Percentiles rank a stretch among this genome's conserved stretches.
Conservation (phyloP, 257 asterid species). For the Fraxinus pennsylvanica region DNA sequence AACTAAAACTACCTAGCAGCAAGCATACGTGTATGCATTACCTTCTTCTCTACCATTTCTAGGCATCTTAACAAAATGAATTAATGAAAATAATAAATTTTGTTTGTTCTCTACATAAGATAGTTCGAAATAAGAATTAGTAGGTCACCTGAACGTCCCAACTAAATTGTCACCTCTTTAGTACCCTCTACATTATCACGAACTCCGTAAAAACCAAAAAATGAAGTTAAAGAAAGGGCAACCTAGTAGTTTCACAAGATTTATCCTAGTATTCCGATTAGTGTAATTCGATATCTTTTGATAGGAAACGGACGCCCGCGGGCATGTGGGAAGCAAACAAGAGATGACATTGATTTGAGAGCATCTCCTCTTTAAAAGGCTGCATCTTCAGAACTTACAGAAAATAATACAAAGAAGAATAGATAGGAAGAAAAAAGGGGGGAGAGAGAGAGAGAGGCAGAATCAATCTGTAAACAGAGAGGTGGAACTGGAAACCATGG, state of each 20-base stretch:
- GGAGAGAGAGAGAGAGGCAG: background rate
- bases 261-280: conserved; percentile 13
- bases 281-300: conserved; percentile 10
- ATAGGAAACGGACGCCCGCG: conserved; percentile 30
- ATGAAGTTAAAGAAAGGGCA: conserved; percentile 21
- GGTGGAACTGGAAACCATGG: conserved; percentile 38
- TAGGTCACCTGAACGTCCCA: background rate
- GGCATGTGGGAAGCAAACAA: conserved; percentile 61
- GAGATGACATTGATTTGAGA: conserved; percentile 57
- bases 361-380: conserved; percentile 41
- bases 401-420: background rate
- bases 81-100: background rate
- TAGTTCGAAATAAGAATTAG: no score
- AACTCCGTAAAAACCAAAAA: background rate
- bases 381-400: conserved; percentile 3
- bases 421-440: background rate
- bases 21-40: no score
- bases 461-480: background rate
- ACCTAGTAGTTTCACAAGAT: conserved; percentile 19
- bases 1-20: no score
- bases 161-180: background rate
- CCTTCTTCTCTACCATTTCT: no score
- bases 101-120: background rate
- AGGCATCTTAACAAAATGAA: background rate
- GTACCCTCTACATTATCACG: conserved; percentile 9